These are phyloP conservation scores for Wallemia ichthyophaga DNA, from an alignment of 1,284 basidiomycete species.

Conservation along the genomic window DNA sequence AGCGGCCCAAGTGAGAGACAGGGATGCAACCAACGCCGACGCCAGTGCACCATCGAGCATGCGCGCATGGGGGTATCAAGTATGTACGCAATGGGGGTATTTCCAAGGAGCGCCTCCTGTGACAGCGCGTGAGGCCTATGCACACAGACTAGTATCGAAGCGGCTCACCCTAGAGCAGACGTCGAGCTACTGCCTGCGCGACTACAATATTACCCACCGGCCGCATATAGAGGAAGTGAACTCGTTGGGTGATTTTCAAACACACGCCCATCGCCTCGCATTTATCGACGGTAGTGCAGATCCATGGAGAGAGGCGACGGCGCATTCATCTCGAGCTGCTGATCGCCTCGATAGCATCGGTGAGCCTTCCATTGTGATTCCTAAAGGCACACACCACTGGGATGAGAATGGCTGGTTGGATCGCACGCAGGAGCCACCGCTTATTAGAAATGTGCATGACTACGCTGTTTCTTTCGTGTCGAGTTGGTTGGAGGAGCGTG, in stretches of 20 bases:
- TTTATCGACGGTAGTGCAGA: conserved; percentile 35
- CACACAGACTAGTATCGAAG: no score
- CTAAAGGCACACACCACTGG: conserved; percentile 63
- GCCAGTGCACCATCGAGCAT: conserved; percentile 31
- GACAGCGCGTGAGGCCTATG: no score
- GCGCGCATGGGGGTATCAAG: conserved; percentile 68
- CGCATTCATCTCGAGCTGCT: conserved; percentile 45
- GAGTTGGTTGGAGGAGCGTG: conserved; percentile 49
- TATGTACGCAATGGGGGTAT: conserved; percentile 62
- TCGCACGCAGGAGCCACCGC: conserved; percentile 33
- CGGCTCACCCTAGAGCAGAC: no score
- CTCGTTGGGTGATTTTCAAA: conserved; percentile 37
- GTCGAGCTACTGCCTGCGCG: no score
- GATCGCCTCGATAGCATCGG: conserved; percentile 36
- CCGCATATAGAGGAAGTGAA: conserved; percentile 61
- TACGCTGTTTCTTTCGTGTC: conserved; percentile 53
- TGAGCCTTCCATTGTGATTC: conserved; percentile 58
- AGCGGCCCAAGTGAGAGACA: conserved; percentile 41
- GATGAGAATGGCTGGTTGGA: conserved; percentile 49
- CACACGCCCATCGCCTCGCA: conserved; percentile 44
- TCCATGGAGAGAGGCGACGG: conserved; percentile 20
- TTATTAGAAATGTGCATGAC: conserved; percentile 49
- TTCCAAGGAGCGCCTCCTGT: conserved; percentile 19
- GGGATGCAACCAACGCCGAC: conserved; percentile 37
- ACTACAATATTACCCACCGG: conserved; percentile 33